These are phyloP conservation scores for Delitschia confertaspora DNA, from an alignment of 495 filamentous ascomycete species.

Conservation along the genomic window DNA sequence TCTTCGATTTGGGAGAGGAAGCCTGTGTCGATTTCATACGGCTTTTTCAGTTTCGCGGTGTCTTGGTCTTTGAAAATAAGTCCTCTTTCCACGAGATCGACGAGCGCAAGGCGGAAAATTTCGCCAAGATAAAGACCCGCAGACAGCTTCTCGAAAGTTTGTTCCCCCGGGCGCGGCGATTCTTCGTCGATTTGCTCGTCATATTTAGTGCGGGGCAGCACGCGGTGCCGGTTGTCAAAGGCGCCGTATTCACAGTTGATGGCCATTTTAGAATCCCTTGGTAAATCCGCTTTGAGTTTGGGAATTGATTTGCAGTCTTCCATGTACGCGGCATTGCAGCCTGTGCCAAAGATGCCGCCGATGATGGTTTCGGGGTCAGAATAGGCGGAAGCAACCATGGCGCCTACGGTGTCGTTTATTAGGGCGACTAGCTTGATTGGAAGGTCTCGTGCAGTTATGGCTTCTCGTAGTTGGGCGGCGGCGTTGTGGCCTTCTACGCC, in stretches of 20 bases:
- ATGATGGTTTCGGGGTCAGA: slow-evolving; percentile 84
- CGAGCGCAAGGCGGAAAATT: slow-evolving; percentile 78
- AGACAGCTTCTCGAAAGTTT: slow-evolving; percentile 96
- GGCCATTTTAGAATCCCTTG: slow-evolving; percentile 80
- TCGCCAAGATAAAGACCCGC: slow-evolving; percentile 92
- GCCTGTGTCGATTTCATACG: slow-evolving; percentile 80
- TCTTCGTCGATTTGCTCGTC: slow-evolving; percentile 81
- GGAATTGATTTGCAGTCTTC: slow-evolving; percentile 79
- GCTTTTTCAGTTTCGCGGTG: slow-evolving; percentile 52
- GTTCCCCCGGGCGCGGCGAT: slow-evolving; percentile 86
- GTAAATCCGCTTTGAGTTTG: slow-evolving; percentile 51
- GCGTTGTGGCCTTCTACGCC: slow-evolving; percentile 92
- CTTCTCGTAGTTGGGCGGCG: slow-evolving; percentile 79
- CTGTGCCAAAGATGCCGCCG: slow-evolving; percentile 96
- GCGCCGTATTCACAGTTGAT: slow-evolving; percentile 99
- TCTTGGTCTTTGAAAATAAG: slow-evolving; percentile 73
- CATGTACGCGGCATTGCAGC: slow-evolving; percentile 97
- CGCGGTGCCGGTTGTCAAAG: slow-evolving; percentile 89
- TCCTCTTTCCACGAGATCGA: slow-evolving; percentile 58
- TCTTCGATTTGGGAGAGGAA: slow-evolving; percentile 88
- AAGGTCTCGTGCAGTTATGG: slow-evolving; percentile 66
- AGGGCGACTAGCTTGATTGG: slow-evolving; percentile 93
- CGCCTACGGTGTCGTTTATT: slow-evolving; percentile 96
- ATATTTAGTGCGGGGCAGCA: slow-evolving; percentile 75
- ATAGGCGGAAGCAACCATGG: slow-evolving; percentile 88